Base-by-base conservation (phyloP, 345 rosid species). In the Punica granatum region DNA sequence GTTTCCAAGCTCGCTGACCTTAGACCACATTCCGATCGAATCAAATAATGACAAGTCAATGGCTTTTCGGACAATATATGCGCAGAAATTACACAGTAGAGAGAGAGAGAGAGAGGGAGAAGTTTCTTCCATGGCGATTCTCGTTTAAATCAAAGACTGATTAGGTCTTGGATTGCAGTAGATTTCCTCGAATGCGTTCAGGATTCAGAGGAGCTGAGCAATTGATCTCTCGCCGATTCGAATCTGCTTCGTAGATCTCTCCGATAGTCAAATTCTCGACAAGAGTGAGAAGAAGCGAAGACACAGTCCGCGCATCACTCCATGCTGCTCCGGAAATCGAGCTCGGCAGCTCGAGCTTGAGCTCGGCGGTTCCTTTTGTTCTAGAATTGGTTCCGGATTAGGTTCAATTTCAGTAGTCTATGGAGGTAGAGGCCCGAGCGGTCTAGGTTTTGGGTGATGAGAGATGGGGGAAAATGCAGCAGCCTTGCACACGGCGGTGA, bases 401-500 rank as follows among this genome's bases (percentile, higher is more conserved):
- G 31, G 66, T 37, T 63, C 66, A 36, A 39, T 39, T 37, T 25
- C 31, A 31, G 8, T 37, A 4, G 41, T 37, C 13, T 63, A 23
- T 39, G 48, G 33, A 19, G 25, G 62, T 66, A 31, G 30, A 25
- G 72, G 65, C 15, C n/a, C 42, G 46, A 54, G 33, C 12, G 49
- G 12, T 41, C 44, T 51, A 56, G 70, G 39, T 34, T 14, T 32
- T 64, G 43, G 66, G 76, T 67, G 43, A 65, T 70, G 79, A 72
- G 48, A 67, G 70, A 79, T 80, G 86, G 82, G 75, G 51, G 81
- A 71, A 58, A 78, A 75, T 65, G 84, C 79, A 23, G 87, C 83
- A 15, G 85, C 84, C 23, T 16, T 75, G 78, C 85, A 81, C 73
- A 80, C 89, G 18, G 94, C 89, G 43, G 67, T 72, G 62, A 88